Evolutionary conservation across 352 stramenopile genomes (phyloP), one percentile per base, ranked within the genome.

Genomic region (Globisporangium megalacanthum): DNA sequence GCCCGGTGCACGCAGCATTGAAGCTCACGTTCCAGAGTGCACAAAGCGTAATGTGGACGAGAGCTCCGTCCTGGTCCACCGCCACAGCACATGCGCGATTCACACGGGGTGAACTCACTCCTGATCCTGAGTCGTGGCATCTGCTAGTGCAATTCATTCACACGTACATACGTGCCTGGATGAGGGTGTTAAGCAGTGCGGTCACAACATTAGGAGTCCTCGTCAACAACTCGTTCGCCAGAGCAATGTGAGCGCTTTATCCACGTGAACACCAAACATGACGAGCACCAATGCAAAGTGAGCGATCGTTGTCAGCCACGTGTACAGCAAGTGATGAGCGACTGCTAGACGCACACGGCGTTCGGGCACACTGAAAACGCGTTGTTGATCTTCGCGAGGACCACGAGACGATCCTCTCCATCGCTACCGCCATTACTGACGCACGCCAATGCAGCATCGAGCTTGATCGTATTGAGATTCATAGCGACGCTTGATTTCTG

Each of bases 1-100:
- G 42, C 15, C 51, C 36, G 6, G 22, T 19, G 10, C 55, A 56
- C 15, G 11, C 17, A 14, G 35, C 9, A 17, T 54, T 65, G 37
- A 47, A 53, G 53, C 61, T 68, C 39, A 72, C 15, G 33, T 72
- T 54, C 25, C 65, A 22, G 19, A 72, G 50, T 19, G 52, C 11
- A 0, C 47, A 56, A 5, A 64, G 25, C 19, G 51, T 37, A 6
- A 69, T 36, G 33, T 72, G 65, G n/a, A 55, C 56, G n/a, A 68
- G 65, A 39, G 44, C 20, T 17, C 56, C 51, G 4, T 56, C 61
- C 61, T 68, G 56, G 11, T 22, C 15, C 41, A 22, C 17, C 17
- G 41, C 17, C 3, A 19, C 39, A 47, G 25, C 41, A 44, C 8
- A 19, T 29, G 8, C 2, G 52, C 41, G 39, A n/a, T 20, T 29